Evolutionary conservation across 1,284 basidiomycete genomes (phyloP), one percentile per base, ranked within the genome.

Genomic region (Puccinia brachypodii): DNA sequence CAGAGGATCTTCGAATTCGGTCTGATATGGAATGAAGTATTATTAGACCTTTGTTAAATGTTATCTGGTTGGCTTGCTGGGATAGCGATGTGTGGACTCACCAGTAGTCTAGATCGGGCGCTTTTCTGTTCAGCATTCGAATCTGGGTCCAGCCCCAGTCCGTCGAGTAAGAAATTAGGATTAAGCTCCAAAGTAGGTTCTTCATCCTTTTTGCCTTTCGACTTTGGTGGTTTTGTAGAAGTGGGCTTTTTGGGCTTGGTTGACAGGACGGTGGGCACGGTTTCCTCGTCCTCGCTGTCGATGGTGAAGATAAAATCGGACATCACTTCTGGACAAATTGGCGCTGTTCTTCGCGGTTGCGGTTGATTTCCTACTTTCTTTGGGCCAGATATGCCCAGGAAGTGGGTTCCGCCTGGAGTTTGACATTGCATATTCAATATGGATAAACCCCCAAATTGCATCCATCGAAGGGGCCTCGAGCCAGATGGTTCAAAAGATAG

Each of bases 1-100:
- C 2, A 83, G 83, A 33, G 83, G 83, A 53, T 85, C 85, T 42
- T 84, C 84, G 9, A 84, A 74, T 75, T 85, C 84, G 83, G 85
- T 81, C 71, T 75, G 25, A 6, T 4, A 53, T 31, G 50, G 22
- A 78, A 69, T 33, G 16, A 62, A 36, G 36, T 16, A 42, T 22
- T 44, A 40, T 33, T 36, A 56, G 14, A 73, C 11, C 28, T 56
- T 33, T 25, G 47, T 7, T 14, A 44, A 8, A 42, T 62, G 13
- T 38, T 42, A 9, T 38, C 60, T n/a, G 8, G 6, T 28, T 66
- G 40, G 14, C 1, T 16, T 22, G 7, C 11, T n/a, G 16, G 25
- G 14, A 33, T 44, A n/a, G n/a, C n/a, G n/a, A 3, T 28, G 31
- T 13, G 33, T 7, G 62, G 28, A 40, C 56, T 33, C 22, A 81